phyloP scores from a whole-genome alignment of 345 rosid genomes.

The Corchorus olitorius region DNA sequence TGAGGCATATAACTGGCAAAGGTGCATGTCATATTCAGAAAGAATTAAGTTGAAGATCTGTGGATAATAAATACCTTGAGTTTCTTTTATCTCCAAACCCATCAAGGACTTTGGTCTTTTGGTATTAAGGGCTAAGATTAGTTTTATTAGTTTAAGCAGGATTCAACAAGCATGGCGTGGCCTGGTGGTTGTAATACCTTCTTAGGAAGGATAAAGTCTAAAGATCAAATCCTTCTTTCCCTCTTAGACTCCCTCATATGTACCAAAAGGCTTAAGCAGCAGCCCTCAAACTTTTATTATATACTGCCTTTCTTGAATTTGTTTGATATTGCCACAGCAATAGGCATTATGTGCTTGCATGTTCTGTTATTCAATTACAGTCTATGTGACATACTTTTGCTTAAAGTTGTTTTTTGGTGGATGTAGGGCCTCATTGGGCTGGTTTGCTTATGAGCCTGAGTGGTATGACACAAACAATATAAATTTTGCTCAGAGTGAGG shows the following conservation, averaged over 20 bases:
- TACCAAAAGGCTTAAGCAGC: background rate
- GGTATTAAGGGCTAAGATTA: background rate
- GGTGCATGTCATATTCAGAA: constrained; percentile 5
- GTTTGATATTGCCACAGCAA: background rate
- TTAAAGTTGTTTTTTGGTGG: constrained; percentile 29
- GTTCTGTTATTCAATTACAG: background rate
- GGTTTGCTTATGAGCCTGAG: constrained; percentile 98
- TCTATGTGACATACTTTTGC: constrained; percentile 8
- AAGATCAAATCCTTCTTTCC: background rate
- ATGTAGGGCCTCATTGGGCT: constrained; percentile 87
- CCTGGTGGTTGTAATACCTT: background rate
- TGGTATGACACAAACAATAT: constrained; percentile 71
- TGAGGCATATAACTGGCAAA: background rate
- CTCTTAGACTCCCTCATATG: background rate
- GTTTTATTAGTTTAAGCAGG: background rate
- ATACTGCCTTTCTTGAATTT: background rate
- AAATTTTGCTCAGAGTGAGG: constrained; percentile 82
- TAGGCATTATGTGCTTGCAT: no score
- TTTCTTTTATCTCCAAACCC: constrained; percentile 11
- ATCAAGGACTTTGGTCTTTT: background rate
- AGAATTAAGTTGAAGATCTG: constrained; percentile 3
- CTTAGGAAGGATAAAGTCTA: background rate
- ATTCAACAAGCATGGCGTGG: background rate
- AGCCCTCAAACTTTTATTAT: background rate
- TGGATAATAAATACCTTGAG: background rate